Evolutionary conservation across 225 moss, liverwort and hornwort genomes (phyloP), one percentile per base, ranked within the genome.

Genomic region (Climacium dendroides): DNA sequence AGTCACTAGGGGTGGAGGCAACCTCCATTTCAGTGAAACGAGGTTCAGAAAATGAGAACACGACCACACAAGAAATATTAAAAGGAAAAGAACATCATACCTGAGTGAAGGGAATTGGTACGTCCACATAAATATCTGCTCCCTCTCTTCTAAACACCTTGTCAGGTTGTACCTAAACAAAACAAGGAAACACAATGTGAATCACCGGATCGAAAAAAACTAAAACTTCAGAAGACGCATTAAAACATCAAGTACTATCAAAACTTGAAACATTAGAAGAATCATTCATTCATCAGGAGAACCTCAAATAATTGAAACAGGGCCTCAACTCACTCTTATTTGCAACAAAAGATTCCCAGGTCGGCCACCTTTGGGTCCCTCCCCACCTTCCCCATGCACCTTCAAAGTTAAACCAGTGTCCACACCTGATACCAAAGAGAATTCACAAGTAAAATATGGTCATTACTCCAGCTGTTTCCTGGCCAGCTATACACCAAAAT

Each of bases 331-430:
- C 85, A 96, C 98, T 92, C 91, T 88, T 71, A 98, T 90, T 88
- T 95, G 90, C 72, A 98, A 79, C 35, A 89, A 58, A 41, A 97
- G 92, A 89, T 98, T 95, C 82, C 91, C 94, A 88, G 94, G 86
- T 86, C 85, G 92, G 54, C 88, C 85, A 86, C 97, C 97, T 90
- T 87, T 84, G 72, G 91, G 90, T 87, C 91, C 94, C 83, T 89
- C 91, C 89, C 94, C 95, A 71, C 96, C 94, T 91, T 98, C 96
- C 78, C 96, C 96, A 72, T 86, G 87, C 77, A 98, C 85, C 84
- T 95, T 95, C 65, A 98, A 91, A 72, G 87, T 82, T 78, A 93
- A 88, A 86, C 95, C 97, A 87, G 67, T 96, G 6, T 96, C 97
- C 90, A 98, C 97, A 87, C 96, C 97, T 96, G 85, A 80, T 89